Evolutionary conservation across 2,329 filamentous ascomycete species (phyloP).

Genomic region (Lomentospora prolificans): DNA sequence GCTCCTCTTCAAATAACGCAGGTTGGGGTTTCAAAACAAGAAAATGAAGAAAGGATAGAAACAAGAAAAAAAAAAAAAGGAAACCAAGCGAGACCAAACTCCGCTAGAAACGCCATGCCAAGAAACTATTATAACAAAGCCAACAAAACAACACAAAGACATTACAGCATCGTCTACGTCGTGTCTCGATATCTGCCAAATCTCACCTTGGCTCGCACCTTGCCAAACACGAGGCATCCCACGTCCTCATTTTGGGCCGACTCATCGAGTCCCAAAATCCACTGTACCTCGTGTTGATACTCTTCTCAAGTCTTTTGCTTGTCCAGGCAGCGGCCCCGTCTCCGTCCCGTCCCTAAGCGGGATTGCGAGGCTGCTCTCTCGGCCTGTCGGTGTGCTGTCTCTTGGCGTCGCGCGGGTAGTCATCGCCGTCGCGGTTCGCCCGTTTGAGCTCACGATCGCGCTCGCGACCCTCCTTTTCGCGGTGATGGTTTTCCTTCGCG

Average conservation of each 20-base stretch:
- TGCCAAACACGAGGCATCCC: too few relatives aligned
- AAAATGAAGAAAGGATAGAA: neutral
- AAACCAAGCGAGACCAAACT: neutral
- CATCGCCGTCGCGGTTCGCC: neutral
- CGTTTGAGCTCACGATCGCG: conserved; percentile 3
- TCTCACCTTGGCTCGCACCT: too few relatives aligned
- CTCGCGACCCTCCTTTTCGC: conserved; percentile 11
- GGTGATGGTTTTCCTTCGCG: conserved; percentile 25
- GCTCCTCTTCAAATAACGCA: too few relatives aligned
- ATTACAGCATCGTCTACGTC: neutral
- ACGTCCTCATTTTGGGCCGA: too few relatives aligned
- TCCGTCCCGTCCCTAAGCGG: neutral
- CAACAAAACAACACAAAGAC: neutral
- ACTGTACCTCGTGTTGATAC: too few relatives aligned
- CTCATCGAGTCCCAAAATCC: too few relatives aligned
- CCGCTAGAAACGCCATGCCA: neutral
- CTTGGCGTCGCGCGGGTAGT: conserved; percentile 4
- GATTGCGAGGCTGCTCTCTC: neutral
- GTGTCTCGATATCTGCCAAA: too few relatives aligned
- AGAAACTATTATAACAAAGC: neutral
- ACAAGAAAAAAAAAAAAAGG: neutral
- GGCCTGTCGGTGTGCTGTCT: conserved; percentile 1
- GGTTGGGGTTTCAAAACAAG: neutral
- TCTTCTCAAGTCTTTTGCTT: too few relatives aligned
- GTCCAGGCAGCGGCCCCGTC: too few relatives aligned